Base-by-base conservation (phyloP, 1,139 yeast genomes). In the Pichia inconspicua region DNA sequence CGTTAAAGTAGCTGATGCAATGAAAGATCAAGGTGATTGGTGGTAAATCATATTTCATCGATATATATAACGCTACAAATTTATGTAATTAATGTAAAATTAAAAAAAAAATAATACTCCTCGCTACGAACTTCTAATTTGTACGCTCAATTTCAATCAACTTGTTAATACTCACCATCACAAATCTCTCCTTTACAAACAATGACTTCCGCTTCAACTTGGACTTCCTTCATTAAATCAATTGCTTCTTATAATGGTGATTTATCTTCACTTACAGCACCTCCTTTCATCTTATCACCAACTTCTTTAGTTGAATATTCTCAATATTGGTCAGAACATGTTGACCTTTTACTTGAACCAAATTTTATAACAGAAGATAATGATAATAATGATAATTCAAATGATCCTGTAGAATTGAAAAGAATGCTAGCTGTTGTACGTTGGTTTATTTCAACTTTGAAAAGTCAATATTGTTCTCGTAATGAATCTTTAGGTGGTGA, bases 1-100 rank as follows among this genome's bases (percentile, higher is more conserved):
- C 80, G 82, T 89, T 68, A 90, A 90, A 80, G 97, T 92, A 64
- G 97, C 96, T 60, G 94, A 87, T 62, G 97, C 97, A 62, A 92
- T 92, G 97, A 84, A 84, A 68, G 95, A 80, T 77, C 96, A 87
- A 71, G 98, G 97, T 77, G 97, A 90, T 53, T 62, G 65, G 65
- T 62, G 65, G 65, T 62, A 57, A 59, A 14, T 32, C 35, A 11
- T 14, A 17, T 17, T 12, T n/a, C 35, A 12, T 32, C 35, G 11
- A 27, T 27, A 22, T 22, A 22, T 22, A 22, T 22, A 9, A 9
- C 12, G 10, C 12, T 28, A 28, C 12, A 28, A 28, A 11, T 28
- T 28, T 11, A 28, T 28, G 22, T 22, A 22, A 22, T 4, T 22
- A 22, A 22, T 22, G 22, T 22, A 22, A 22, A 22, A 22, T 22